Evolutionary conservation across 2,329 filamentous ascomycete genomes (phyloP).

Genomic region (Xylariaceae sp.): DNA sequence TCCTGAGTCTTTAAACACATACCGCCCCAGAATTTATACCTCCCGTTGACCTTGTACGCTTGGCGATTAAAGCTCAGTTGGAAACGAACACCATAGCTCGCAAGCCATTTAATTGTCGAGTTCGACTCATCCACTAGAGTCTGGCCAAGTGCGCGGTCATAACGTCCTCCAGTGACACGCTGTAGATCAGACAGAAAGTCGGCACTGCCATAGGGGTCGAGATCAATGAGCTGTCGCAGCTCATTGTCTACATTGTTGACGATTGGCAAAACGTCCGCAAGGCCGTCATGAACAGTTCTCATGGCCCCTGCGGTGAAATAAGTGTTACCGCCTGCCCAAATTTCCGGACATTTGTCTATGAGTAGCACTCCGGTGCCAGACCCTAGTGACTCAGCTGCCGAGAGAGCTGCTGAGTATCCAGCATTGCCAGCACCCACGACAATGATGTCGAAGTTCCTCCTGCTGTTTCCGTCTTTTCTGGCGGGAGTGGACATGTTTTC

Average conservation of each 20-base stretch:
- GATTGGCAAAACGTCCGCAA: slow-evolving; percentile 56
- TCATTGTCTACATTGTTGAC: slow-evolving; percentile 56
- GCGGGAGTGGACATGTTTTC: no score
- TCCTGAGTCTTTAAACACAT: slow-evolving; percentile 42
- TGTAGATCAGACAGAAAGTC: slow-evolving; percentile 56
- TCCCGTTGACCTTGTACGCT: slow-evolving; percentile 60
- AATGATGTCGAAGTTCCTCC: slow-evolving; percentile 38
- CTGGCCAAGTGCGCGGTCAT: slow-evolving; percentile 47
- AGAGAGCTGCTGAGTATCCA: slow-evolving; percentile 58
- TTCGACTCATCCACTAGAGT: slow-evolving; percentile 52
- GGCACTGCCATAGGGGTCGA: slow-evolving; percentile 52
- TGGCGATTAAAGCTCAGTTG: slow-evolving; percentile 64
- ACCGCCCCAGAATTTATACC: slow-evolving; percentile 66
- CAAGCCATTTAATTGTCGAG: slow-evolving; percentile 53
- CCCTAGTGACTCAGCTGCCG: slow-evolving; percentile 44
- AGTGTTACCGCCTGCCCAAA: slow-evolving; percentile 62
- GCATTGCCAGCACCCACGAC: slow-evolving; percentile 64
- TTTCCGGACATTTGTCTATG: slow-evolving; percentile 57
- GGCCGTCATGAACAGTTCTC: slow-evolving; percentile 54
- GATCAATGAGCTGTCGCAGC: slow-evolving; percentile 50
- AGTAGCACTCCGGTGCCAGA: slow-evolving; percentile 47
- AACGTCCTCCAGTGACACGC: slow-evolving; percentile 53
- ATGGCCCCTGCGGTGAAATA: slow-evolving; percentile 66
- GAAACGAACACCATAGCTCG: slow-evolving; percentile 52
- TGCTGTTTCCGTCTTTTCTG: no score